These are phyloP conservation scores for Crassisporium funariophilum DNA, from an alignment of 768 basidiomycete genomes.

Conservation along the genomic window DNA sequence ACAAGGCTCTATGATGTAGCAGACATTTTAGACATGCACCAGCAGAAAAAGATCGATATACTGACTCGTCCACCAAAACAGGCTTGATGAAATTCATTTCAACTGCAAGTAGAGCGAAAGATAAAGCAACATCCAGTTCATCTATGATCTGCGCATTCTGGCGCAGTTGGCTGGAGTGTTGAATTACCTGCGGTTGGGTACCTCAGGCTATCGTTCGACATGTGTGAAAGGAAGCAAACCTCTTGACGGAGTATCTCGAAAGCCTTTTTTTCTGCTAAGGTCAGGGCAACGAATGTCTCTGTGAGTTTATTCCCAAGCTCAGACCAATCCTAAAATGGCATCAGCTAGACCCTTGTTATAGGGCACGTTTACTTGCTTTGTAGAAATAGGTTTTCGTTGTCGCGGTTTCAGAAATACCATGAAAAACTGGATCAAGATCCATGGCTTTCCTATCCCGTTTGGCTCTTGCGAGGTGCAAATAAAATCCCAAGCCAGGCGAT, in stretches of 20 bases:
- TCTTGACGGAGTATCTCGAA: constrained; percentile 71
- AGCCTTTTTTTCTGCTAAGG: constrained; percentile 66
- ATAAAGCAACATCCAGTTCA: constrained; percentile 83
- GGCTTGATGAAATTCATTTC: constrained; percentile 82
- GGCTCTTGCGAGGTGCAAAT: constrained; percentile 67
- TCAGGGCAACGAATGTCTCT: constrained; percentile 55
- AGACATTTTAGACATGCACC: not conserved
- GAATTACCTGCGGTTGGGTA: constrained; percentile 55
- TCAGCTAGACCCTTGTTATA: not conserved
- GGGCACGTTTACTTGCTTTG: constrained; percentile 43
- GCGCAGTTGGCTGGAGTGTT: constrained; percentile 56
- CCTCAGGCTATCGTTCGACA: not conserved
- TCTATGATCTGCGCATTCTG: constrained; percentile 79
- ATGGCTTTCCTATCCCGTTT: constrained; percentile 63
- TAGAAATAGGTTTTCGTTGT: constrained; percentile 73
- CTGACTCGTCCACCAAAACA: constrained; percentile 67
- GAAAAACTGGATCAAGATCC: constrained; percentile 50
- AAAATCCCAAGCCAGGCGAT: constrained; percentile 69
- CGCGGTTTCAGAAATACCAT: constrained; percentile 59
- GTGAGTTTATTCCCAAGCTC: constrained; percentile 69
- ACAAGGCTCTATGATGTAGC: constrained; percentile 45
- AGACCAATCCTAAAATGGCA: constrained; percentile 63
- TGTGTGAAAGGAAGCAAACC: constrained; percentile 35
- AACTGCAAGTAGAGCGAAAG: constrained; percentile 78
- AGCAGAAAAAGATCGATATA: constrained; percentile 2